Evolutionary conservation across 1,284 basidiomycete genomes (phyloP), one percentile per base, ranked within the genome.

Genomic region (Golubevia sp.): DNA sequence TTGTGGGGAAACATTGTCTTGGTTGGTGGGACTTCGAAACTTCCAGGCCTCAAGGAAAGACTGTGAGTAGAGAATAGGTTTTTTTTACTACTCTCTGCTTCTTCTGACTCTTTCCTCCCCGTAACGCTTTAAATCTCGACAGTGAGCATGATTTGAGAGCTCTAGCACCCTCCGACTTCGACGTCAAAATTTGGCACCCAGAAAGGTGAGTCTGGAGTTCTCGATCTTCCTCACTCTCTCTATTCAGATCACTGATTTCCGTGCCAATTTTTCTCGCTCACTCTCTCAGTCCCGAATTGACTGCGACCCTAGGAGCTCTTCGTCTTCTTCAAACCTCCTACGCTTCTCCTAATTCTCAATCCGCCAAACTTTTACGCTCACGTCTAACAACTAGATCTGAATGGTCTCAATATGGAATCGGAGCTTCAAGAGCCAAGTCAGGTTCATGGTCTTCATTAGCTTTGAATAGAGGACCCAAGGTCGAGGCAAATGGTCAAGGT

Each of bases 141-240:
- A 86, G 86, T 74, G 86, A 87, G 67, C 62, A 75, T 50, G 93
- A 95, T 72, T 83, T 95, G 61, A 88, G 89, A 60, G 86, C 90
- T n/a, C 85, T 94, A 49, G 92, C 92, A 34, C 92, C 93, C 5
- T 86, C 88, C 13, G 91, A 91, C 51, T 91, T 87, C 75, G 89
- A 92, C 67, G 88, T 94, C 27, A 85, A 85, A 53, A 88, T 94
- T 38, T 91, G 89, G 76, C 87, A 89, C 69, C 89, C 91, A 58
- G 85, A 88, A 64, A 88, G 92, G 93, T 93, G 79, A 77, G 91
- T 87, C 62, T 62, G 56, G 50, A 26, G 44, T 52, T 49, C 66
- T 61, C 38, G 61, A 18, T 48, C 20, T 57, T 53, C 61, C 34
- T 18, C 20, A 24, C 18, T 62, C 13, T 2, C 49, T 51, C 44